phyloP scores from a whole-genome alignment of 768 basidiomycete species.

The Mycena galericulata region DNA sequence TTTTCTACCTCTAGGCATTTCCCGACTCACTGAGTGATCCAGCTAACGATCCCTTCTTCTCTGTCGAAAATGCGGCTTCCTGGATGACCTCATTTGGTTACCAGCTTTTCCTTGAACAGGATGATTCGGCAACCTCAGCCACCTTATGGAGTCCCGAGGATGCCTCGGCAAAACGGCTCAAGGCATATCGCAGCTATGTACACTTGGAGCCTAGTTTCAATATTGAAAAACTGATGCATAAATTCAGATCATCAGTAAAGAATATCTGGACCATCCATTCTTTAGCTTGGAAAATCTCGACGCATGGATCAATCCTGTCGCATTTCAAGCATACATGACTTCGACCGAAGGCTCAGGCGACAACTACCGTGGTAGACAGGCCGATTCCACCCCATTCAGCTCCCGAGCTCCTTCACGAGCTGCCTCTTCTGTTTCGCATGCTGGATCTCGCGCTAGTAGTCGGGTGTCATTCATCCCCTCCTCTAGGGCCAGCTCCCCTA shows the following conservation, averaged over 20 bases:
- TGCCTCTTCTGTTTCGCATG: not conserved
- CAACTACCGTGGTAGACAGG: not conserved
- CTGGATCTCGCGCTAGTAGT: not conserved
- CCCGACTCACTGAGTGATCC: too few species aligned
- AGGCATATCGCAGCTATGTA: too few species aligned
- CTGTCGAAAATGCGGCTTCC: too few species aligned
- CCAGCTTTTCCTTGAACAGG: too few species aligned
- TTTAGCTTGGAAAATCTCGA: constrained; percentile 9
- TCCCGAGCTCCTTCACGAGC: constrained; percentile 2
- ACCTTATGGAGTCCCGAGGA: too few species aligned
- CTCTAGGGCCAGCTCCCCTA: not conserved
- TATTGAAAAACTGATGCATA: too few species aligned
- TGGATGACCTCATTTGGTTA: too few species aligned
- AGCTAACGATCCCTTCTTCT: too few species aligned
- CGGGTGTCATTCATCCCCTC: not conserved
- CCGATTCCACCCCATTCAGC: not conserved
- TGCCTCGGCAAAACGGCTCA: too few species aligned
- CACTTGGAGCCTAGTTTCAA: too few species aligned
- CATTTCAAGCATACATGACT: constrained; percentile 7
- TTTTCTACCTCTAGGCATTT: too few species aligned
- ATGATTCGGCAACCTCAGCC: too few species aligned
- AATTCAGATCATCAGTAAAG: not conserved
- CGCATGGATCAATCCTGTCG: not conserved
- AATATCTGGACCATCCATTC: not conserved
- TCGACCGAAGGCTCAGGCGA: not conserved